Evolutionary conservation across 768 basidiomycete species (phyloP).

Genomic region (Agrocybe praecox): DNA sequence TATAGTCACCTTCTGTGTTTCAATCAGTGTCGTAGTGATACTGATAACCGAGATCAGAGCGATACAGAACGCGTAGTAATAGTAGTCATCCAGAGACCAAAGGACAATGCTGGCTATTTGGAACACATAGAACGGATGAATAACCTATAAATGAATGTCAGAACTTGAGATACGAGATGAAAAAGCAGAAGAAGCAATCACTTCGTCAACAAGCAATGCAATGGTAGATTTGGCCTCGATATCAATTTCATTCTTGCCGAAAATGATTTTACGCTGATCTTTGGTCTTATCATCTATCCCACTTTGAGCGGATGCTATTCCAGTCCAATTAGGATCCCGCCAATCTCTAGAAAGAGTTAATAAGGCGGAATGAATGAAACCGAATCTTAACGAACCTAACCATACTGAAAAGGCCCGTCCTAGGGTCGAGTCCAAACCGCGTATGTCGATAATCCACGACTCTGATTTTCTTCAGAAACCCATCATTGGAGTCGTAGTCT

Average conservation of each 20-base stretch:
- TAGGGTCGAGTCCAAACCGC: conserved; percentile 84
- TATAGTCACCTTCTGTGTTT: conserved; percentile 81
- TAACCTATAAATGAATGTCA: conserved; percentile 48
- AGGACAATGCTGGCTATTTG: conserved; percentile 94
- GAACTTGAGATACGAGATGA: neutral
- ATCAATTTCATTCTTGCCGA: conserved; percentile 87
- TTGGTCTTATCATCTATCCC: conserved; percentile 61
- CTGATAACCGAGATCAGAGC: conserved; percentile 87
- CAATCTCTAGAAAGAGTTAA: conserved; percentile 67
- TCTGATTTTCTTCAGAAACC: conserved; percentile 53
- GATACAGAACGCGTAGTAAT: conserved; percentile 97
- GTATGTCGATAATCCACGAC: conserved; percentile 92
- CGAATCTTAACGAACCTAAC: conserved; percentile 56
- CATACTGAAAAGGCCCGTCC: conserved; percentile 80
- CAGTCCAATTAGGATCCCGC: conserved; percentile 80
- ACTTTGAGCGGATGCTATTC: conserved; percentile 57
- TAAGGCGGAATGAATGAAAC: neutral
- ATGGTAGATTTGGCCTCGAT: conserved; percentile 84
- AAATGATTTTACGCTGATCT: conserved; percentile 70
- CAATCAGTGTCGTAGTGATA: conserved; percentile 83
- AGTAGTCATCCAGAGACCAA: conserved; percentile 96
- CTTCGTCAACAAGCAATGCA: conserved; percentile 87
- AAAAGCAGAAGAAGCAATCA: conserved; percentile 27
- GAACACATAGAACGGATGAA: conserved; percentile 98
- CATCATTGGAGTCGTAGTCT: conserved; percentile 30